Conservation (phyloP, 208 protist species). For the Eutreptiella sp. region DNA sequence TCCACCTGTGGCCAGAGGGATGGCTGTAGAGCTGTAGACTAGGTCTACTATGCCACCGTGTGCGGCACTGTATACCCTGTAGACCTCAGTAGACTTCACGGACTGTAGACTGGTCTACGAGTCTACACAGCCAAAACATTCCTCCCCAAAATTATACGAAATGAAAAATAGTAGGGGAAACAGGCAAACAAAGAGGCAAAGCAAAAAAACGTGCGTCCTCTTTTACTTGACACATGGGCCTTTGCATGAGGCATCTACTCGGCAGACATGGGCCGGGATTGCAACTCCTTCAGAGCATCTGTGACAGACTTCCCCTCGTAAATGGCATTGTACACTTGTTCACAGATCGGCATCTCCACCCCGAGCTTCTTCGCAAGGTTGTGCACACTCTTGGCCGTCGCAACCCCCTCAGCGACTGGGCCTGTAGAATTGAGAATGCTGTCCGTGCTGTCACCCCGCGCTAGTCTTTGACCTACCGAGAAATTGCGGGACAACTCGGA, state of each 20-base stretch:
- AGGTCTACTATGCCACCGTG: too few relatives aligned
- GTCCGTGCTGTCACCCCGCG: conserved; percentile 55
- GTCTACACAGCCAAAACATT: conserved; percentile 2
- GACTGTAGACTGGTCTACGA: background rate
- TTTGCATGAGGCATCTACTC: background rate
- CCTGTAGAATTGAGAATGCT: conserved; percentile 29
- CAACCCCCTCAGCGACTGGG: conserved; percentile 20
- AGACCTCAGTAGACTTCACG: background rate
- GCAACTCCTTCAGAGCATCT: conserved; percentile 20
- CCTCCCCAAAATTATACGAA: conserved; percentile 1
- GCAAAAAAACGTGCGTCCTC: too few relatives aligned
- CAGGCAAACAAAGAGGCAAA: background rate
- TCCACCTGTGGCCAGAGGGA: too few relatives aligned
- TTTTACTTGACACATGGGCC: background rate
- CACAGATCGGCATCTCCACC: conserved; percentile 26
- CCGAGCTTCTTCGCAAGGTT: conserved; percentile 25
- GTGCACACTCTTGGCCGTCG: conserved; percentile 14
- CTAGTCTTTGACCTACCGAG: conserved; percentile 64
- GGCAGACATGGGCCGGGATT: too few relatives aligned
- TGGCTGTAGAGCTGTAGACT: too few relatives aligned
- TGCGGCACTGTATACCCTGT: too few relatives aligned
- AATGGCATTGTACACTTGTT: conserved; percentile 22
- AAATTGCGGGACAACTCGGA: conserved; percentile 77
- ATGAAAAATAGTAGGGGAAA: background rate
- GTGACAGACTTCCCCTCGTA: conserved; percentile 16